These are phyloP conservation scores for Margaritispora aquatica DNA, from an alignment of 495 filamentous ascomycete genomes.

Conservation along the genomic window DNA sequence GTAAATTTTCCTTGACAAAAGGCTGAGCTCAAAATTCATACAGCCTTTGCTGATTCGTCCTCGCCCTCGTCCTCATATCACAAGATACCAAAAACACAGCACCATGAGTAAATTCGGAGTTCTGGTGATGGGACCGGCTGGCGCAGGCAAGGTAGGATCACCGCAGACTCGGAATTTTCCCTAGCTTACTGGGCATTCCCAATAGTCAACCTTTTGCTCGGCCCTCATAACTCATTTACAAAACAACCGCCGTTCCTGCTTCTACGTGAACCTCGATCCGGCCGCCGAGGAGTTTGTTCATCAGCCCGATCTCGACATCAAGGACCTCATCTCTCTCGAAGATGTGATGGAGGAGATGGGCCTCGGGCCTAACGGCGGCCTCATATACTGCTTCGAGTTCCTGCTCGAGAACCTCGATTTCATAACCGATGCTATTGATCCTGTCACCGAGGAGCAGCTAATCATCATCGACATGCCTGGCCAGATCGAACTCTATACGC, in stretches of 20 bases:
- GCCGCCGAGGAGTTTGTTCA: slow-evolving; percentile 91
- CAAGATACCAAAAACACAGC: slow-evolving; percentile 15
- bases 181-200: not conserved
- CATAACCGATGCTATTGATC: slow-evolving; percentile 78
- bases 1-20: slow-evolving; percentile 8
- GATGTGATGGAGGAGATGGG: slow-evolving; percentile 98
- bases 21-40: slow-evolving; percentile 11
- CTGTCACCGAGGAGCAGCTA: slow-evolving; percentile 86
- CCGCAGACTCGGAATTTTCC: not conserved
- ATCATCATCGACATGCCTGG: slow-evolving; percentile 98
- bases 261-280: slow-evolving; percentile 97
- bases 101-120: slow-evolving; percentile 89
- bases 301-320: slow-evolving; percentile 92
- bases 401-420: slow-evolving; percentile 96
- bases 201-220: slow-evolving; percentile 86
- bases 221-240: slow-evolving; percentile 88
- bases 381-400: slow-evolving; percentile 98
- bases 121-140: slow-evolving; percentile 91
- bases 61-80: not conserved
- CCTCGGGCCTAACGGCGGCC: slow-evolving; percentile 88
- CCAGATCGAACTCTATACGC: slow-evolving; percentile 98
- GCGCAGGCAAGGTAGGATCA: slow-evolving; percentile 66
- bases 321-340: slow-evolving; percentile 88
- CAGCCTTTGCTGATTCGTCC: slow-evolving; percentile 6
- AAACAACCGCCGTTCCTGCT: slow-evolving; percentile 76